A percentile compares a stretch with the other conserved stretches of the same genome.
These are phyloP conservation scores for Adansonia gregorii DNA, from an alignment of 441 rosid genomes.

Conservation along the genomic window DNA sequence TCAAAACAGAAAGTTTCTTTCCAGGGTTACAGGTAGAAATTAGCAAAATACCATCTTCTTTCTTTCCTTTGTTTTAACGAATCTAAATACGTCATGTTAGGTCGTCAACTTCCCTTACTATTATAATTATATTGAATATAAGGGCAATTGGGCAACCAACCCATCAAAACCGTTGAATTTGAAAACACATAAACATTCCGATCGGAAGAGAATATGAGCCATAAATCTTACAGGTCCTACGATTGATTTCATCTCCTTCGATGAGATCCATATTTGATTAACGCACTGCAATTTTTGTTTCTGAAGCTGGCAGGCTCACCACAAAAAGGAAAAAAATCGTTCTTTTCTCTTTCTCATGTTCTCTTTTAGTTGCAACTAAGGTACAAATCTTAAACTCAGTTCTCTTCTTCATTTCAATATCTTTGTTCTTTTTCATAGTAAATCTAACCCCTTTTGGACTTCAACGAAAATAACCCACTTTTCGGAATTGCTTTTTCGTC, in stretches of 20 bases:
- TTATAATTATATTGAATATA: neutral
- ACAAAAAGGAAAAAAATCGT: neutral
- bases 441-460: constrained; percentile 10
- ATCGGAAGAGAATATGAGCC: neutral
- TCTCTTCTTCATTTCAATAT: neutral
- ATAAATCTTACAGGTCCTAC: neutral
- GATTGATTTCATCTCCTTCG: constrained; percentile 1
- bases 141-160: neutral
- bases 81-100: too few relatives aligned
- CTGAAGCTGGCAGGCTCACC: neutral
- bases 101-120: too few relatives aligned
- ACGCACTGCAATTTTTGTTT: neutral
- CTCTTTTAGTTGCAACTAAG: neutral
- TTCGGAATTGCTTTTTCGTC: constrained; percentile 14
- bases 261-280: neutral
- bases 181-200: neutral
- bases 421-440: neutral
- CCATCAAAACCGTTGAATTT: neutral
- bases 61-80: too few relatives aligned
- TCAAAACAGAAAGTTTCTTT: too few relatives aligned
- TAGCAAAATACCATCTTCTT: too few relatives aligned
- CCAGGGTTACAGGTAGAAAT: too few relatives aligned
- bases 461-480: constrained; percentile 12
- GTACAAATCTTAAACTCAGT: neutral
- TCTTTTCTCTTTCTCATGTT: neutral